These are phyloP conservation scores for Begonia loranthoides DNA, from an alignment of 306 rosid species.

Conservation along the genomic window DNA sequence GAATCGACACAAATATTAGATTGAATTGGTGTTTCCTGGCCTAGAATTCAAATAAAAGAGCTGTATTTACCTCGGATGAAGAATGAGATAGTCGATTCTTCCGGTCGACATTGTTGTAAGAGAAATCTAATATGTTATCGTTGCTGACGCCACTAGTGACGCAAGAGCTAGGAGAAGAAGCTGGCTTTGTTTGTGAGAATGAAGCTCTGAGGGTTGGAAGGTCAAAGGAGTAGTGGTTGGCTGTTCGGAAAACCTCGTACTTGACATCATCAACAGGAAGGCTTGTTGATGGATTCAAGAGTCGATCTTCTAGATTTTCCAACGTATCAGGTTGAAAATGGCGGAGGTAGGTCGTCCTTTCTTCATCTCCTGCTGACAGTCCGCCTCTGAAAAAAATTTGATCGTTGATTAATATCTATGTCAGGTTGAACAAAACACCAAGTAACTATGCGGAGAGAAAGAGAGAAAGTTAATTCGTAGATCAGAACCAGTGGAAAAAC, in stretches of 20 bases:
- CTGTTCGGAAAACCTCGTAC: conserved; percentile 19
- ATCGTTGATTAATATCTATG: not conserved
- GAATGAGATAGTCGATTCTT: conserved; percentile 29
- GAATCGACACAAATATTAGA: not conserved
- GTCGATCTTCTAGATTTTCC: conserved; percentile 61
- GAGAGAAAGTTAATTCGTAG: no score
- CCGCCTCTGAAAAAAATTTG: conserved; percentile 38
- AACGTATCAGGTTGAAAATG: conserved; percentile 38
- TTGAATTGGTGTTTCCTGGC: no score
- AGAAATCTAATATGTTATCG: conserved; percentile 43
- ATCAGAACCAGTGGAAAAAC: no score
- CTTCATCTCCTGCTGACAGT: conserved; percentile 42
- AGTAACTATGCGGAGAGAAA: no score
- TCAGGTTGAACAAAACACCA: not conserved
- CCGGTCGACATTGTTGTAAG: conserved; percentile 27
- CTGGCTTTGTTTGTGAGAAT: conserved; percentile 42
- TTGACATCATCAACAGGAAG: conserved; percentile 35
- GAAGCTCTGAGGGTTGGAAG: not conserved
- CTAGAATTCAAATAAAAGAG: no score
- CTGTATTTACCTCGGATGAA: conserved; percentile 35
- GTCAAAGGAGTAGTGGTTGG: conserved; percentile 12
- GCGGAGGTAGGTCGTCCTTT: conserved; percentile 23
- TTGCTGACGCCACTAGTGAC: conserved; percentile 26
- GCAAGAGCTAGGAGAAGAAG: conserved; percentile 48
- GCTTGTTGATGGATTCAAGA: conserved; percentile 22